Base-by-base conservation (phyloP, 2,329 filamentous ascomycete species). In the Hymenoscyphus linearis region DNA sequence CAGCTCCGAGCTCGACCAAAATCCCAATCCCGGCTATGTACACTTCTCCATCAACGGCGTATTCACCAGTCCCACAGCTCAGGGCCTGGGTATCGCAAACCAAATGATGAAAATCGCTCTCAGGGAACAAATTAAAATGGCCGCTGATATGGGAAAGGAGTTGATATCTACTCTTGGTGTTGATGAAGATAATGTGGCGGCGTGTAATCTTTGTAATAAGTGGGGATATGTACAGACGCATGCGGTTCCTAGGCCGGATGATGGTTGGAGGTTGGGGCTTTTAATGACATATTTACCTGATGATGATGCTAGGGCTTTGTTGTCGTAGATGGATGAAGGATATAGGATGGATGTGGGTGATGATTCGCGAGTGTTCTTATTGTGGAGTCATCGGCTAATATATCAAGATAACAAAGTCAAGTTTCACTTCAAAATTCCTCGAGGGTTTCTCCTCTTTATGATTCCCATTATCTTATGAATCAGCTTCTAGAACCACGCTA, bases 1-100 rank as follows among this genome's bases (percentile, higher is more conserved):
- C 26, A 36, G 57, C n/a, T 53, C 25, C 26, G 37, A 54, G 12
- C 36, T 56, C 50, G 27, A 52, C 9, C 12, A 44, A 26, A 47
- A 40, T 18, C 53, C 44, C 22, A 14, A 31, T 47, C 40, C 44
- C 4, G 18, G 27, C 34, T 50, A 61, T 40, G 60, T 70, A 9
- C 69, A 71, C 60, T 76, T 69, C 60, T 70, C 73, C 37, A 68
- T 77, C 47, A 71, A 74, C 56, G 75, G 71, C 22, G 73, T 77
- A 62, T 78, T 75, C 61, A 77, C 74, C 9, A 61, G 68, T n/a
- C 74, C 74, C 40, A 68, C 73, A 55, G 71, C 70, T 59, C 74
- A 75, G 14, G 71, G 74, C 0, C 69, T 69, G 55, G 75, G 76
- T 10, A 65, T 76, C 35, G 75, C 71, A 10, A 71, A 70, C 60